These are phyloP conservation scores for Flaveria brownii DNA, from an alignment of 129 eudicot genomes.

Conservation along the genomic window DNA sequence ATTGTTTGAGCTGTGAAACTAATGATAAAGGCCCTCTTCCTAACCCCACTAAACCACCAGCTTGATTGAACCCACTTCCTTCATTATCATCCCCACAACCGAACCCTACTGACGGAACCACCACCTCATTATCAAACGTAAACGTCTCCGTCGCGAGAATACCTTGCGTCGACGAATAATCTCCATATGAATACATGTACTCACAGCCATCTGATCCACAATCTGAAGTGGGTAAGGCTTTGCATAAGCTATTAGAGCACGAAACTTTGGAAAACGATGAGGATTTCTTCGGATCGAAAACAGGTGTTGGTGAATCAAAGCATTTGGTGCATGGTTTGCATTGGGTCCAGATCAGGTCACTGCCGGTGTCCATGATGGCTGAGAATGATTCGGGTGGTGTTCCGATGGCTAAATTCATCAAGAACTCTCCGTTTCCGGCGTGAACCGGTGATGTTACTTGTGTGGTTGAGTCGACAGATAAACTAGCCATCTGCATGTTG, in stretches of 20 bases:
- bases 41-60: constrained; percentile 84
- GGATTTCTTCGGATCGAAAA: constrained; percentile 71
- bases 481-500: constrained; percentile 43
- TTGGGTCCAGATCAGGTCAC: constrained; percentile 90
- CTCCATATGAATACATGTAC: constrained; percentile 73
- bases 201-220: constrained; percentile 55
- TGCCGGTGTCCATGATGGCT: constrained; percentile 84
- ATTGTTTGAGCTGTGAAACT: constrained; percentile 67
- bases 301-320: constrained; percentile 61
- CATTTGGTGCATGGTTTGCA: constrained; percentile 82
- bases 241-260: constrained; percentile 58
- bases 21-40: constrained; percentile 86
- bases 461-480: constrained; percentile 25
- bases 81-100: constrained; percentile 85
- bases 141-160: constrained; percentile 68
- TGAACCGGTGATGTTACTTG: constrained; percentile 49
- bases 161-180: constrained; percentile 72
- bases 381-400: constrained; percentile 58
- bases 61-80: constrained; percentile 73
- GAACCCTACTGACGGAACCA: constrained; percentile 55
- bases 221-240: constrained; percentile 43
- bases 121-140: constrained; percentile 44
- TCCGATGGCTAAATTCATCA: constrained; percentile 73
- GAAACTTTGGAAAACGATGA: constrained; percentile 50
- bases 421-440: constrained; percentile 81